Evolutionary conservation across 2,329 filamentous ascomycete genomes (phyloP), one percentile per base, ranked within the genome.

Genomic region (Tolypocladium album): DNA sequence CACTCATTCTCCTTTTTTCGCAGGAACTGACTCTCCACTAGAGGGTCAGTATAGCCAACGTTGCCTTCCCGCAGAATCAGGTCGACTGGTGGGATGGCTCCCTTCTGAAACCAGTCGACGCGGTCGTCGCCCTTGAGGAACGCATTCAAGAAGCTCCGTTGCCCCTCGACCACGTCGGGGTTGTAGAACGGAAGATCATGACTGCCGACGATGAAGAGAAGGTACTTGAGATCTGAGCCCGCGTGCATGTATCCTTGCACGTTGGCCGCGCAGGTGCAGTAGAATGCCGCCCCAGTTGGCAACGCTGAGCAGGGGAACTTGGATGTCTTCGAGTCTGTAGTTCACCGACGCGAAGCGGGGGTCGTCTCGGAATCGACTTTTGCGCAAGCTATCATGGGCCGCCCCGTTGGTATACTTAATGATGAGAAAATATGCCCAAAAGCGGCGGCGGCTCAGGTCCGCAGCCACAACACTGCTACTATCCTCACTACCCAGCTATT

Each of bases 181-280:
- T 89, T 88, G 72, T 89, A 90, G 69, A 90, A 89, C 0, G 87
- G 87, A 1, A 90, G 75, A 65, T 90, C 87, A 63, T 90, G 87
- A 0, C 88, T 79, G 2, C 88, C 87, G 0, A 82, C 85, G 67
- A 89, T 87, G 68, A 89, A 84, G 8, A 87, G 81, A 0, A 90
- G 76, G 64, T 87, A 90, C 69, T 90, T 90, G 62, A 85, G 75
- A 61, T 84, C 76, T 0, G 86, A 89, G 0, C 85, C 84, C 0
- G 87, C 86, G 56, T 84, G 78, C 1, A 74, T 74, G 60, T 81
- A 90, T 0, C 87, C 87, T 65, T 87, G 79, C 9, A 90, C 78
- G 64, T 90, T 90, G 2, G 2, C 87, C 87, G 9, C 87, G 78
- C 6, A 89, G 76, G 64, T 90, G 87, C 1, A 90, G 77, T 4